Evolutionary conservation across 176 grass and related monocot genomes (phyloP).

Genomic region (Zea mays): DNA sequence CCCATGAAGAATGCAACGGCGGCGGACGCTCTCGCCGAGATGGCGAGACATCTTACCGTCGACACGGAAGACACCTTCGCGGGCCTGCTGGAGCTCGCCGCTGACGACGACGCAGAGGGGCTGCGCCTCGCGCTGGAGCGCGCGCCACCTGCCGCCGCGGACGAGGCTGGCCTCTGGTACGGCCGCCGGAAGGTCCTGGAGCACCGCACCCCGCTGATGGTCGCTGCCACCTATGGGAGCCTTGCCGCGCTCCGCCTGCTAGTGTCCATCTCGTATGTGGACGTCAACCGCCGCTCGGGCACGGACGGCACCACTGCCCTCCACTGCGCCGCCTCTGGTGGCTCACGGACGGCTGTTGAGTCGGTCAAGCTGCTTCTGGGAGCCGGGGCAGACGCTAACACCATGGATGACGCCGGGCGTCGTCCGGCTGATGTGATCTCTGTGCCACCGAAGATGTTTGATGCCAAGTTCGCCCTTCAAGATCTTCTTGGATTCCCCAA

Average conservation of each 20-base stretch:
- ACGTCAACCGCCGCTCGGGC: conserved; percentile 55
- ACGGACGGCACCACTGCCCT: conserved; percentile 65
- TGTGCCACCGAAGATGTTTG: conserved; percentile 47
- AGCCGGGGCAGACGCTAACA: conserved; percentile 46
- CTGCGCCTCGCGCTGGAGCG: conserved; percentile 52
- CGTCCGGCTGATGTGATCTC: conserved; percentile 71
- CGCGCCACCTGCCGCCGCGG: conserved; percentile 42
- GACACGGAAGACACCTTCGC: conserved; percentile 64
- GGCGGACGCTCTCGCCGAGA: conserved; percentile 42
- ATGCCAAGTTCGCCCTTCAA: conserved; percentile 56
- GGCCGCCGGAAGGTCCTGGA: conserved; percentile 65
- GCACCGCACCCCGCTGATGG: conserved; percentile 75
- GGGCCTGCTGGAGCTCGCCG: conserved; percentile 62
- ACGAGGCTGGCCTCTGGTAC: conserved; percentile 75
- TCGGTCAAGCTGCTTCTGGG: conserved; percentile 55
- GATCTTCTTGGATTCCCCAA: conserved; percentile 50
- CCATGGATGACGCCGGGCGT: conserved; percentile 44
- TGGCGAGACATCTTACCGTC: conserved; percentile 55
- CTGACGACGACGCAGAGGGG: conserved; percentile 49
- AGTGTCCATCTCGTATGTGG: conserved; percentile 53
- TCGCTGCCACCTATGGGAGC: conserved; percentile 72
- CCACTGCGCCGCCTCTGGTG: conserved; percentile 78
- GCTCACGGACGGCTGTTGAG: conserved; percentile 46
- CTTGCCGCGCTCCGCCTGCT: conserved; percentile 47
- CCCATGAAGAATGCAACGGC: conserved; percentile 45